phyloP scores from a whole-genome alignment of 306 rosid species.

The Mimosa bimucronata region DNA sequence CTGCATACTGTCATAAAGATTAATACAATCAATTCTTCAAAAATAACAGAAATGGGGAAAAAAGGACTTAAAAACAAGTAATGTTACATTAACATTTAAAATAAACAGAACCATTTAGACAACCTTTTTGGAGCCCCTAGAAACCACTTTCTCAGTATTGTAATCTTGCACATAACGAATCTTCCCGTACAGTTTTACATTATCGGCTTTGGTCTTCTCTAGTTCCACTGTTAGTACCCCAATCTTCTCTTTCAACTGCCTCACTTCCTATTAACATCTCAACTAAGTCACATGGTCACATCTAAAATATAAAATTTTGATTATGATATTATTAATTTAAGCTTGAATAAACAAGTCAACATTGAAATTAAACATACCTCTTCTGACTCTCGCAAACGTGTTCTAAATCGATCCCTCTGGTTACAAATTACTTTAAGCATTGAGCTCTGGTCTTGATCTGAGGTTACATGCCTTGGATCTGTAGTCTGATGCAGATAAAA shows the following conservation, averaged over 20 bases:
- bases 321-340: slow-evolving; percentile 24
- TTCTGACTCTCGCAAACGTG: slow-evolving; percentile 92
- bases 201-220: slow-evolving; percentile 91
- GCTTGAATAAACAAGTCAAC: slow-evolving; percentile 3
- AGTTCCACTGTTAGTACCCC: slow-evolving; percentile 77
- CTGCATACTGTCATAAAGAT: slow-evolving; percentile 68
- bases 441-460: slow-evolving; percentile 91
- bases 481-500: slow-evolving; percentile 57
- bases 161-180: slow-evolving; percentile 98
- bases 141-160: slow-evolving; percentile 88
- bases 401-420: slow-evolving; percentile 95
- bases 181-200: slow-evolving; percentile 96
- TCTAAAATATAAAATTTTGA: slow-evolving; percentile 27
- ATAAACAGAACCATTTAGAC: slow-evolving; percentile 31
- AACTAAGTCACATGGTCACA: slow-evolving; percentile 27
- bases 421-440: slow-evolving; percentile 98
- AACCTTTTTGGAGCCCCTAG: slow-evolving; percentile 96
- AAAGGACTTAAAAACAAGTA: not conserved
- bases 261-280: slow-evolving; percentile 68
- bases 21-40: slow-evolving; percentile 31
- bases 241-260: slow-evolving; percentile 91
- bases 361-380: slow-evolving; percentile 59
- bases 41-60: not conserved
- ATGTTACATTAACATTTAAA: slow-evolving; percentile 2
- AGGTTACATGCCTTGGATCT: slow-evolving; percentile 64